phyloP scores from a whole-genome alignment of 164 flowering plant genomes.

The Cinnamomum micranthum region DNA sequence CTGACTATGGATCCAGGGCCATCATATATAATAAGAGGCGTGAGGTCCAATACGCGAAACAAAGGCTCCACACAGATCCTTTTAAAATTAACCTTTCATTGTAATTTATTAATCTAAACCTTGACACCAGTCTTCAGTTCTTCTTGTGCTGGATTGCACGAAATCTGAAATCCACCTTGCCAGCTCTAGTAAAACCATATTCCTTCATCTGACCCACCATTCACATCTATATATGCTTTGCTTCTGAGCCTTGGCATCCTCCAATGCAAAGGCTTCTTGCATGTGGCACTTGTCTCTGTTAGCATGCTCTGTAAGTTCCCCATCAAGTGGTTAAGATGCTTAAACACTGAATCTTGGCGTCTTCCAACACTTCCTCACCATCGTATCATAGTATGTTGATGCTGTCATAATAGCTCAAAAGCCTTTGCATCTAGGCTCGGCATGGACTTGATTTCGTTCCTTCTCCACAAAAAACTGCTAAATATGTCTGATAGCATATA shows the following conservation, averaged over 20 bases:
- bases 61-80: background rate
- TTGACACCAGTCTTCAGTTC: constrained; percentile 28
- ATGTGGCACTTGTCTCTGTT: constrained; percentile 14
- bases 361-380: constrained; percentile 28
- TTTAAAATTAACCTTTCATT: too few relatives aligned
- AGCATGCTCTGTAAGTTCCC: constrained; percentile 10
- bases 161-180: constrained; percentile 40
- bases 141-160: constrained; percentile 31
- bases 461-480: background rate
- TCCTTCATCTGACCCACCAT: constrained; percentile 7
- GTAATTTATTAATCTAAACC: constrained; percentile 15
- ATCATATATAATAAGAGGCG: too few relatives aligned
- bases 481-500: background rate
- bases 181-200: constrained; percentile 24
- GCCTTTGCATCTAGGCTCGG: constrained; percentile 41
- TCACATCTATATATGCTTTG: constrained; percentile 25
- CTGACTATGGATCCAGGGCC: too few relatives aligned
- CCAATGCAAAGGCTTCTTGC: constrained; percentile 33
- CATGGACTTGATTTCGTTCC: constrained; percentile 4
- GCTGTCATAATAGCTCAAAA: too few relatives aligned
- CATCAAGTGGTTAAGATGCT: background rate
- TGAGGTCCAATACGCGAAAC: background rate
- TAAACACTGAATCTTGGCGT: constrained; percentile 21
- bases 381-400: constrained; percentile 16
- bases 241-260: constrained; percentile 32